Conservation (phyloP, 2,329 filamentous ascomycete genomes). For the Colletotrichum gloeosporioides region DNA sequence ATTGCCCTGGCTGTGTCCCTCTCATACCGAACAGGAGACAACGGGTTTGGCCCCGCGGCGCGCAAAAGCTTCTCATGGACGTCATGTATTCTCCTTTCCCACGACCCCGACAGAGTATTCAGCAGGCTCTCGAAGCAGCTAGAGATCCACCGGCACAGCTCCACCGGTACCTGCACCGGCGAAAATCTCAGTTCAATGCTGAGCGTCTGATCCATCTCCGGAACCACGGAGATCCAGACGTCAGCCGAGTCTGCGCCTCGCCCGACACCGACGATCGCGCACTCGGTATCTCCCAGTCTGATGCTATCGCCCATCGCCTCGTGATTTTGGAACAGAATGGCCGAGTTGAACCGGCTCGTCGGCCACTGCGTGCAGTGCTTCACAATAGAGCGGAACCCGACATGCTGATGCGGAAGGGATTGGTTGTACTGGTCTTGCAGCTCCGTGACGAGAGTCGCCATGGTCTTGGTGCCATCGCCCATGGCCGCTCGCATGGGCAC, state of each 20-base stretch:
- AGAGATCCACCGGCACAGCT: neutral
- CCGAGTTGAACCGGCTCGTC: neutral
- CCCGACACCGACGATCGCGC: neutral
- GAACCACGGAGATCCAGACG: neutral
- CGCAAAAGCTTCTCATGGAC: neutral
- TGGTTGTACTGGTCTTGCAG: neutral
- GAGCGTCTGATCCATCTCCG: neutral
- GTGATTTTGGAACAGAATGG: neutral
- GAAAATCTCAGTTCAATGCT: neutral
- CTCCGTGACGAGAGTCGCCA: neutral
- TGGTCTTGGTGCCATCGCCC: neutral
- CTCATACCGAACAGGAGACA: neutral
- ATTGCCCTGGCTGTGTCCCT: neutral
- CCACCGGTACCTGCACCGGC: accelerated
- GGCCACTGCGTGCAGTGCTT: neutral
- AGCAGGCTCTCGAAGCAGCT: neutral
- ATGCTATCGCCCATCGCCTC: neutral
- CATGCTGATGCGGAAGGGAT: neutral
- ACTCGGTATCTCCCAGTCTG: neutral
- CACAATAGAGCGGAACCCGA: neutral
- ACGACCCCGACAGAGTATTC: neutral
- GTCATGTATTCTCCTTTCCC: neutral
- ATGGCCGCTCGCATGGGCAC: neutral
- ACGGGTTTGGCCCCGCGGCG: neutral
- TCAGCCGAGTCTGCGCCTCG: neutral